Evolutionary conservation across 202 grass and related monocot genomes (phyloP).

Genomic region (Cymbopogon flexuosus): DNA sequence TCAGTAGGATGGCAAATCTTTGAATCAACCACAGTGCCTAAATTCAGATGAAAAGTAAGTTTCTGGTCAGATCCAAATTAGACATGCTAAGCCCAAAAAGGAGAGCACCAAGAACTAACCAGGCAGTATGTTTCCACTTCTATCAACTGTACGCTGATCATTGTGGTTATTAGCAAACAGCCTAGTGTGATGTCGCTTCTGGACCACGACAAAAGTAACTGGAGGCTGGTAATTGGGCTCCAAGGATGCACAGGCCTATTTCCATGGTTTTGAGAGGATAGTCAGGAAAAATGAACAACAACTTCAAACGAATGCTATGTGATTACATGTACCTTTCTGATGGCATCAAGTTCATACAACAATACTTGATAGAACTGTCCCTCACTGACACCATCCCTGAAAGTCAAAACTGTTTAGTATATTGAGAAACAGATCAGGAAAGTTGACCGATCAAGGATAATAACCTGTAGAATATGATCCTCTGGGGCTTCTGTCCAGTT

Average conservation of each 20-base stretch:
- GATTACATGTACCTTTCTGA: conserved; percentile 70
- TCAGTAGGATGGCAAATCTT: conserved; percentile 94
- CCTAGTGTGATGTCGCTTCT: conserved; percentile 95
- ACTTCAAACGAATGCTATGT: neutral
- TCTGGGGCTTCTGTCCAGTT: conserved; percentile 90
- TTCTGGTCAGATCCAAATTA: conserved; percentile 1
- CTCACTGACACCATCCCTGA: conserved; percentile 94
- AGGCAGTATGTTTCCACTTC: conserved; percentile 85
- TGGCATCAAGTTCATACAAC: conserved; percentile 89
- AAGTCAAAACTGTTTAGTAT: conserved; percentile 30
- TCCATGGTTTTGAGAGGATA: neutral
- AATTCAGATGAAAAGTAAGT: neutral
- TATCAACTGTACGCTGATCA: conserved; percentile 68
- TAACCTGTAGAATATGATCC: conserved; percentile 80
- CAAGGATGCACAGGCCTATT: conserved; percentile 77
- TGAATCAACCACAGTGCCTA: conserved; percentile 88
- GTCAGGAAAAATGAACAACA: neutral
- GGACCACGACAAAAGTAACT: conserved; percentile 90
- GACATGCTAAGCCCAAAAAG: neutral
- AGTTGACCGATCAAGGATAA: conserved; percentile 15
- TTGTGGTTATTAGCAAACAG: conserved; percentile 90
- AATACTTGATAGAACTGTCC: conserved; percentile 97
- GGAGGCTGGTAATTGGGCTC: conserved; percentile 93
- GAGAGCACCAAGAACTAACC: conserved; percentile 44
- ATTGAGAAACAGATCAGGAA: neutral